Evolutionary conservation across 371 early-diverging fungal species (phyloP), one percentile per base, ranked within the genome.

Genomic region (Apophysomyces variabilis): DNA sequence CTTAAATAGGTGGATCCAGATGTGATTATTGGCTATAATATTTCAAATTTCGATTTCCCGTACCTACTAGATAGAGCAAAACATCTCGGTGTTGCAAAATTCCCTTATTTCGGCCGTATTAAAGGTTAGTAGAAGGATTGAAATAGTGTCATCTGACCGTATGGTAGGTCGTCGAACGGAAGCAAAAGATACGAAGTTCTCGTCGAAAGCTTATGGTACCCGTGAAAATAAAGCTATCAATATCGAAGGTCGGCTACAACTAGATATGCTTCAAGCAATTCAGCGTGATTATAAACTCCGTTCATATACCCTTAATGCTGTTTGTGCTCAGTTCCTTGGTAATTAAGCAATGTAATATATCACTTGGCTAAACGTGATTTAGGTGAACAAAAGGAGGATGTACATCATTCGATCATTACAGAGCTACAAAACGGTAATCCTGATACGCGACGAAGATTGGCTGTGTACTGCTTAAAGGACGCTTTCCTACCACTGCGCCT

Each of bases 311-410:
- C 87, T 99, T 32, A 99, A 99, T 77, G 87, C 98, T 18, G 99
- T 99, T 8, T 96, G 92, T 76, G 93, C 97, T 9, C 94, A 98
- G 67, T 99, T 99, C 69, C 78, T 99, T 57, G 94, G 93, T 83
- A 75, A 18, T 70, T 63, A 32, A 13, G 11, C 39, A 37, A 47
- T 36, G 38, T 66, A 46, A 37, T 56, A 12, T 59, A 47, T 9
- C 64, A 38, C 16, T 46, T 6, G 5, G 5, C 18, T 56, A 61
- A 50, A 21, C 36, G 36, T 5, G 38, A 14, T 63, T 3, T 68
- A 91, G 91, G 91, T 50, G 99, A 99, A 73, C 99, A 99, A 86
- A 99, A 99, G 77, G 99, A 99, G 81, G 99, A 99, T 76, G 99
- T 99, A 1, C 99, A 98, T 68, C 96, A 99, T 72, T 95, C 96